Conservation (phyloP, 148 eudicot genomes). For the Fallopia convolvulus region DNA sequence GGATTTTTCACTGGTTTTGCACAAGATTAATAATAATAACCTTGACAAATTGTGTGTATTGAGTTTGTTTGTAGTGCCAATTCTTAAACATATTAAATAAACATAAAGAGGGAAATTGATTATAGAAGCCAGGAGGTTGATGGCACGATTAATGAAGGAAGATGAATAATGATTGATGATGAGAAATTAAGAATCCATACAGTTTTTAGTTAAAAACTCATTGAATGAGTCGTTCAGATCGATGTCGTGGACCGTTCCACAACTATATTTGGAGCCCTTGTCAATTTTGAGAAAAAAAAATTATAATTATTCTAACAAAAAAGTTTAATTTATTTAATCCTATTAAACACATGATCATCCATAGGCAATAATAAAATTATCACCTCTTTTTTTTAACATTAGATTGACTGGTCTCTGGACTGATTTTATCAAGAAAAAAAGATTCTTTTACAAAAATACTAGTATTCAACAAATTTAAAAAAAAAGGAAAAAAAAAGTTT, state of each 20-base stretch:
- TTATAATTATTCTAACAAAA: no score
- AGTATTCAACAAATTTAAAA: no score
- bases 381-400: neutral
- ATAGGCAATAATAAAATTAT: neutral
- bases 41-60: neutral
- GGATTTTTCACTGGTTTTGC: neutral
- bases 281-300: neutral
- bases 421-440: neutral
- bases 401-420: neutral
- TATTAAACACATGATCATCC: neutral
- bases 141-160: constrained; percentile 2
- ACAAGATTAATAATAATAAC: neutral
- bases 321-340: neutral
- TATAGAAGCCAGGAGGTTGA: neutral
- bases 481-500: no score
- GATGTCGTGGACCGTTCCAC: neutral
- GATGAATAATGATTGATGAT: neutral
- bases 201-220: neutral
- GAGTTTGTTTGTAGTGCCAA: no score
- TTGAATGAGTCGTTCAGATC: neutral
- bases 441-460: no score
- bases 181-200: neutral
- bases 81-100: neutral
- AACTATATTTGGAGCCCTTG: neutral
- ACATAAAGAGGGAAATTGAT: neutral